Percentiles rank a stretch among this genome's conserved stretches.
phyloP scores from a whole-genome alignment of 306 rosid species.

The Arachis stenosperma region DNA sequence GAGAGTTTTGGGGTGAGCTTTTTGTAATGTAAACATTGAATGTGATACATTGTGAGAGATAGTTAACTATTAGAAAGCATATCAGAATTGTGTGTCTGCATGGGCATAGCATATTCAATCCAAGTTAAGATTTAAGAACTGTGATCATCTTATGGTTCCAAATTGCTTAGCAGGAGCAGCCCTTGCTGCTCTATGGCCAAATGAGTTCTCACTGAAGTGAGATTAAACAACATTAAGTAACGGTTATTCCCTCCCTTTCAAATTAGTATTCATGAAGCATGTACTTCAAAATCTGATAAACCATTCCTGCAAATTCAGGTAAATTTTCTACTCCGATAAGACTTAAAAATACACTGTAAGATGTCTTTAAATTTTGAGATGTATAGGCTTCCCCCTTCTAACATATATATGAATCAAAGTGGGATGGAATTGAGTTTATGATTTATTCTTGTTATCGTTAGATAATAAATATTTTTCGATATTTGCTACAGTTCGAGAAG shows the following conservation, averaged over 20 bases:
- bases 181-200: neutral
- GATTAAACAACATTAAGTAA: too few relatives aligned
- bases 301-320: neutral
- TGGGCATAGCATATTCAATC: neutral
- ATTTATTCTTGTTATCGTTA: too few relatives aligned
- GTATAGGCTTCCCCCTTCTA: too few relatives aligned
- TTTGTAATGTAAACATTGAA: slow-evolving; percentile 4
- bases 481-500: too few relatives aligned
- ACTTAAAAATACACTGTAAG: neutral
- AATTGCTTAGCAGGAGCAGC: neutral
- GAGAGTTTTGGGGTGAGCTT: neutral
- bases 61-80: slow-evolving; percentile 11
- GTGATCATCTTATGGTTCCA: neutral
- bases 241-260: neutral
- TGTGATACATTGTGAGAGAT: neutral
- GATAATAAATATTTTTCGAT: too few relatives aligned
- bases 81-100: neutral
- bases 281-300: neutral
- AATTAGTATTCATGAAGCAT: neutral
- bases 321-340: neutral
- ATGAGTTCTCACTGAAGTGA: neutral
- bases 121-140: neutral
- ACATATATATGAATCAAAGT: too few relatives aligned
- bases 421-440: too few relatives aligned
- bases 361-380: too few relatives aligned